Evolutionary conservation across 495 filamentous ascomycete species (phyloP).

Genomic region (Xylaria venustula): DNA sequence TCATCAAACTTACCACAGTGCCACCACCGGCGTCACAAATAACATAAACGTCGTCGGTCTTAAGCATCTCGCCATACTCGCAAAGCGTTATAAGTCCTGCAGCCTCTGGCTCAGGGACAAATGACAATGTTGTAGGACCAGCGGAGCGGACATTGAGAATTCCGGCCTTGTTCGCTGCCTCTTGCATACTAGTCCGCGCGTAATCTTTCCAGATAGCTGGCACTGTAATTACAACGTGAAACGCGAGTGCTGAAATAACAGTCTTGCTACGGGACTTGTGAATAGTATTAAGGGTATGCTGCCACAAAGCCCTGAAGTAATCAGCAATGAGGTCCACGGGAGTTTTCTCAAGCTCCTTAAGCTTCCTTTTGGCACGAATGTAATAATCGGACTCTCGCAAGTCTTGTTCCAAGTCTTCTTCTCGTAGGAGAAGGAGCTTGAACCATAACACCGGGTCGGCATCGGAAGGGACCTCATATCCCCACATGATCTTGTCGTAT

Average conservation of each 20-base stretch:
- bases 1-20: conserved; percentile 12
- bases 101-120: not conserved
- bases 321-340: not conserved
- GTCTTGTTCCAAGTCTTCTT: not conserved
- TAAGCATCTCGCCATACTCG: not conserved
- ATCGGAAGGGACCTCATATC: not conserved
- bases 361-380: not conserved
- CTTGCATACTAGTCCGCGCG: not conserved
- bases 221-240: conserved; percentile 1
- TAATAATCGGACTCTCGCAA: not conserved
- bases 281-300: not conserved
- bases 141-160: not conserved
- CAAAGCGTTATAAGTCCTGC: not conserved
- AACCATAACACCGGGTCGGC: not conserved
- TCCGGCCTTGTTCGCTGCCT: not conserved
- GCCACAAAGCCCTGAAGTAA: not conserved
- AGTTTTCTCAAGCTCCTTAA: not conserved
- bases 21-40: conserved; percentile 25
- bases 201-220: conserved; percentile 7
- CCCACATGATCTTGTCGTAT: not conserved
- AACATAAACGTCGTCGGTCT: conserved; percentile 22
- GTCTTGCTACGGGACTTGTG: not conserved
- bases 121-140: not conserved
- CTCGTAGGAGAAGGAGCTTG: not conserved
- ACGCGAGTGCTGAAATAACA: not conserved